Evolutionary conservation across 176 grass and related monocot genomes (phyloP).

Genomic region (Eremochloa ophiuroides): DNA sequence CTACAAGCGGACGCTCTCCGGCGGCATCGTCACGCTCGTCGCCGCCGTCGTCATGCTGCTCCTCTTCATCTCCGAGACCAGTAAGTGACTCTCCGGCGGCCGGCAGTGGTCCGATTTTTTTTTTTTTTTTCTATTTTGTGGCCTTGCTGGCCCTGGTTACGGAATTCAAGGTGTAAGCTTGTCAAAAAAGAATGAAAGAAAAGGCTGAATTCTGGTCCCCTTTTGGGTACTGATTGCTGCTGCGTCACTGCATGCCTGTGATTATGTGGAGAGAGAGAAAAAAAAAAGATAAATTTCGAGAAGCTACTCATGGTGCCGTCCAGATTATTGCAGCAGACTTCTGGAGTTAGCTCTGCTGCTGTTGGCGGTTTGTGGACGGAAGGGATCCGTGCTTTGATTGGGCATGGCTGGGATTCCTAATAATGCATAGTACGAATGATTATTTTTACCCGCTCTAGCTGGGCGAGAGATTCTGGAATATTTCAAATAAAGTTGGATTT

Average conservation of each 20-base stretch:
- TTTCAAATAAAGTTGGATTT: neutral
- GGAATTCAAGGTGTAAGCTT: neutral
- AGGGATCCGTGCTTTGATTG: neutral
- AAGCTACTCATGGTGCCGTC: neutral
- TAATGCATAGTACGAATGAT: neutral
- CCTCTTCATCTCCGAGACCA: slow-evolving; percentile 89
- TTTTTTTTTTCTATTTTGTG: neutral
- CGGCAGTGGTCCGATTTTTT: neutral
- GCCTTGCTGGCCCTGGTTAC: neutral
- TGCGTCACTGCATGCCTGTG: no score
- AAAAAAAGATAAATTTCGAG: neutral
- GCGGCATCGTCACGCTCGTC: slow-evolving; percentile 84
- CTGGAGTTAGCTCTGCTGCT: neutral
- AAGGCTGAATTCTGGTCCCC: neutral
- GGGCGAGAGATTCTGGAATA: neutral
- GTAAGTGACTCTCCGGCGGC: slow-evolving; percentile 29
- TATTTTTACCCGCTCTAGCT: neutral
- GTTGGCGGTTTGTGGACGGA: neutral
- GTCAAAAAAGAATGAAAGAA: neutral
- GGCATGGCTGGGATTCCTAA: neutral
- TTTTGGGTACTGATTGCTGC: neutral
- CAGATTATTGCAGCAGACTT: neutral
- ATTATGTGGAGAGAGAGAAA: neutral
- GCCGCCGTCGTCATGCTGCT: slow-evolving; percentile 79
- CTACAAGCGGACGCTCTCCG: slow-evolving; percentile 89